Base-by-base conservation (phyloP, 768 basidiomycete species). In the Termitomyces sp. region DNA sequence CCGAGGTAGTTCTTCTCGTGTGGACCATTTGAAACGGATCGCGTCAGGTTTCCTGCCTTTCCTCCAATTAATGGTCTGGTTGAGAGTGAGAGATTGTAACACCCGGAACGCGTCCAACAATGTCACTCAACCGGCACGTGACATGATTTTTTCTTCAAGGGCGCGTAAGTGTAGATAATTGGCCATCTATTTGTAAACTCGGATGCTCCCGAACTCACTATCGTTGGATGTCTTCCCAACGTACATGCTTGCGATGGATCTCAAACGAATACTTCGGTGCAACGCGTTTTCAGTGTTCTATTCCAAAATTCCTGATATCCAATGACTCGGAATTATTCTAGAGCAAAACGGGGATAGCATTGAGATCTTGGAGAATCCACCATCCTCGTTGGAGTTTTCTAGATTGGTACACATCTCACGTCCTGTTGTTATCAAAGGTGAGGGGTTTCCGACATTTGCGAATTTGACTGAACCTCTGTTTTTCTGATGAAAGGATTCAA, bases 361-460 rank as follows among this genome's bases (percentile, higher is more conserved):
- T 50, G 75, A 80, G 38, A 68, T 76, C 16, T 67, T 88, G 7
- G 71, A 82, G 32, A 54, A 61, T 12, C 79, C 85, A 13, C 91
- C 91, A 23, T 79, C 83, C 0, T 68, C 88, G 6, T 62, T 91
- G 20, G 82, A 91, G 64, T 91, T 93, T 61, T 74, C 84, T 36
- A 74, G 84, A 48, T 69, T 91, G 16, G 78, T 86, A 5, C 81
- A 85, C 58, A 74, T 89, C 43, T 83, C 85, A 12, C 75, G 90
- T 54, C 91, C 91, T 3, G 86, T 85, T 15, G 63, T 93, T 7
- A 87, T 94, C 51, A 81, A 81, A 76, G 84, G 91, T 82, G 43
- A 3, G 45, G 10, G 0, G 20, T 15, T 18, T 23, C 20, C 18
- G 13, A 22, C 41, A 12, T 40, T 7, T 23, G 23, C 10, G 27